These are phyloP conservation scores for Daldinia vernicosa DNA, from an alignment of 495 filamentous ascomycete species.

Conservation along the genomic window DNA sequence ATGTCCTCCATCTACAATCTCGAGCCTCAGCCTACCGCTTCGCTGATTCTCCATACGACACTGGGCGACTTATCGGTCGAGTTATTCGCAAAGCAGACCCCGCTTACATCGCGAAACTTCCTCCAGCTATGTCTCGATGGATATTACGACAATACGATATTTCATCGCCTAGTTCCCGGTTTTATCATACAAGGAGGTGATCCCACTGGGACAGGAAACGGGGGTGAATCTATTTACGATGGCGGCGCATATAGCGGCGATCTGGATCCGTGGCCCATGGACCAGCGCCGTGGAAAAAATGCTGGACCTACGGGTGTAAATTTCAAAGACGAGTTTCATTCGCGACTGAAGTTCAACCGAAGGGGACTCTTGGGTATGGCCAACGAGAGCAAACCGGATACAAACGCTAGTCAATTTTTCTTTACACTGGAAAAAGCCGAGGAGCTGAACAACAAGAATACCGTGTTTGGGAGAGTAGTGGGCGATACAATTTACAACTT, in stretches of 20 bases:
- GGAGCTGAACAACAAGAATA: slow-evolving; percentile 88
- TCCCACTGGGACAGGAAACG: slow-evolving; percentile 83
- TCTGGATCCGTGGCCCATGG: slow-evolving; percentile 69
- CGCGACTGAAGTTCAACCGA: slow-evolving; percentile 89
- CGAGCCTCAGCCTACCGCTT: slow-evolving; percentile 91
- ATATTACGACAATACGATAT: slow-evolving; percentile 91
- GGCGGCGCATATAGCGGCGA: slow-evolving; percentile 76
- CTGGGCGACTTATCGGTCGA: slow-evolving; percentile 87
- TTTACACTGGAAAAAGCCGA: slow-evolving; percentile 84
- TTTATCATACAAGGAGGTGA: slow-evolving; percentile 96
- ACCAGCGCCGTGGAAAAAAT: slow-evolving; percentile 65
- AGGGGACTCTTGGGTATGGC: slow-evolving; percentile 95
- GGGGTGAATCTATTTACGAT: slow-evolving; percentile 91
- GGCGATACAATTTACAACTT: slow-evolving; percentile 97
- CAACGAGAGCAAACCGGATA: slow-evolving; percentile 74
- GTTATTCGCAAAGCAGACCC: slow-evolving; percentile 92
- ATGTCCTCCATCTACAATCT: slow-evolving; percentile 95
- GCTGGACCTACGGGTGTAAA: slow-evolving; percentile 64
- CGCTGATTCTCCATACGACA: slow-evolving; percentile 88
- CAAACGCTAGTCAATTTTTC: slow-evolving; percentile 97
- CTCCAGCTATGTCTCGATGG: slow-evolving; percentile 93
- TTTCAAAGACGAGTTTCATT: slow-evolving; percentile 91
- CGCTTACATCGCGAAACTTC: slow-evolving; percentile 92
- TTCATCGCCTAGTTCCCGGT: slow-evolving; percentile 89
- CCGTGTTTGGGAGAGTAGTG: slow-evolving; percentile 89